Percentiles rank a stretch among this genome's conserved stretches.
These are phyloP conservation scores for Parafenestella ontariensis DNA, from an alignment of 2,329 filamentous ascomycete species.

Conservation along the genomic window DNA sequence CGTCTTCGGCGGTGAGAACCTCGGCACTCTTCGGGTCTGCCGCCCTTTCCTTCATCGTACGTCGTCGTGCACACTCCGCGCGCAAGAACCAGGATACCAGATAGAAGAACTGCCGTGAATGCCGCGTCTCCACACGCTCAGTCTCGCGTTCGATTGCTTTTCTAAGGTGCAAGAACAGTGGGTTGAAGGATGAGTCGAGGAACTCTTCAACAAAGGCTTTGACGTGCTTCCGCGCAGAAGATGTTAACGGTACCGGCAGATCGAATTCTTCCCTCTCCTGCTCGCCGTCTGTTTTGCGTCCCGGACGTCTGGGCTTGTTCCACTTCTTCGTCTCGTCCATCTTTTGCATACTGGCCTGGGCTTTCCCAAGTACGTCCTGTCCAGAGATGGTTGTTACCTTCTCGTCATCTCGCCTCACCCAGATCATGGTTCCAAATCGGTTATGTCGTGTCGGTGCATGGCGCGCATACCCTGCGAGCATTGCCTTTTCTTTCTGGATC, in stretches of 20 bases:
- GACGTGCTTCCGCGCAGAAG: slow-evolving; percentile 76
- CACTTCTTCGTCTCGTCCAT: slow-evolving; percentile 93
- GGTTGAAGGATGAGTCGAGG: slow-evolving; percentile 93
- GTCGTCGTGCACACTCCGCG: slow-evolving; percentile 78
- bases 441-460: slow-evolving; percentile 87
- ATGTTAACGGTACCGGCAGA: slow-evolving; percentile 71
- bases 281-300: slow-evolving; percentile 50
- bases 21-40: slow-evolving; percentile 53
- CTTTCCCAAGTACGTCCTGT: slow-evolving; percentile 80
- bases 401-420: slow-evolving; percentile 86
- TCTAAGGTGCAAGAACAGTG: slow-evolving; percentile 79
- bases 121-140: slow-evolving; percentile 77
- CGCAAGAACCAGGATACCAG: slow-evolving; percentile 91
- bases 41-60: slow-evolving; percentile 60
- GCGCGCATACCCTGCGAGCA: slow-evolving; percentile 78
- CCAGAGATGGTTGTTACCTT: slow-evolving; percentile 88
- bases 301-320: slow-evolving; percentile 73
- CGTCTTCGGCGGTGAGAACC: slow-evolving; percentile 60
- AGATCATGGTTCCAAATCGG: slow-evolving; percentile 95
- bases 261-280: slow-evolving; percentile 70
- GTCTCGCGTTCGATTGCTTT: slow-evolving; percentile 91
- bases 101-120: slow-evolving; percentile 89
- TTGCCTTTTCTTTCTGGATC: slow-evolving; percentile 82
- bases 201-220: slow-evolving; percentile 90
- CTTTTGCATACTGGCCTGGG: slow-evolving; percentile 76